Conservation (phyloP, 345 rosid genomes). For the Turnera subulata region DNA sequence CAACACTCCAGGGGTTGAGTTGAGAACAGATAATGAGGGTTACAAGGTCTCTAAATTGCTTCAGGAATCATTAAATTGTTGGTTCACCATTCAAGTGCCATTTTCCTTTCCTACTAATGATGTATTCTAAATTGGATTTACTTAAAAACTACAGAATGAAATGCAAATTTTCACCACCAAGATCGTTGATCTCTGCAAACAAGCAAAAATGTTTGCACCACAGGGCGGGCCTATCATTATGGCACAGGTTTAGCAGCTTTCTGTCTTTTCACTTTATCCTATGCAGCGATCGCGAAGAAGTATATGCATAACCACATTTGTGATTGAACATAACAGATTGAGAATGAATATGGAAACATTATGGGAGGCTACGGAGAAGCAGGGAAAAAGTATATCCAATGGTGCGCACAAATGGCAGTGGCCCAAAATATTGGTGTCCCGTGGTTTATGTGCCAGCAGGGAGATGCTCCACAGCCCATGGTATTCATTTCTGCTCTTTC, state of each 20-base stretch:
- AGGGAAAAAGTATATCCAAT: conserved; percentile 52
- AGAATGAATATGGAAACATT: conserved; percentile 69
- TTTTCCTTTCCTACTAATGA: not conserved
- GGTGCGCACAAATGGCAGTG: conserved; percentile 69
- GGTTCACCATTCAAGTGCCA: not conserved
- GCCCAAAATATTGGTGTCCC: conserved; percentile 58
- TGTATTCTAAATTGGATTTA: not conserved
- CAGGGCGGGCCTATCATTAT: conserved; percentile 77
- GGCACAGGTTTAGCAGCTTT: conserved; percentile 43
- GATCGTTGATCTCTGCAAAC: conserved; percentile 50
- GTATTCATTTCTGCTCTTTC: conserved; percentile 9
- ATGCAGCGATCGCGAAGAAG: not conserved
- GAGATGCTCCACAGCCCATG: conserved; percentile 56
- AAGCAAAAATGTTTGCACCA: conserved; percentile 63
- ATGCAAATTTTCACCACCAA: conserved; percentile 60
- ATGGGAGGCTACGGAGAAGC: conserved; percentile 41
- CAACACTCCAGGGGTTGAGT: conserved; percentile 34
- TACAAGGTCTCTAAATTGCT: no score
- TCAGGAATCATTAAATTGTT: no score
- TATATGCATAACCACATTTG: not conserved
- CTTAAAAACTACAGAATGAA: conserved; percentile 31
- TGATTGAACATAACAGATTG: conserved; percentile 41
- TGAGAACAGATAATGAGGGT: conserved; percentile 44
- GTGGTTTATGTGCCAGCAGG: conserved; percentile 80
- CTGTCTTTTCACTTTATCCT: not conserved